phyloP scores from a whole-genome alignment of 805 yeast species.

The Lipomyces japonicus region DNA sequence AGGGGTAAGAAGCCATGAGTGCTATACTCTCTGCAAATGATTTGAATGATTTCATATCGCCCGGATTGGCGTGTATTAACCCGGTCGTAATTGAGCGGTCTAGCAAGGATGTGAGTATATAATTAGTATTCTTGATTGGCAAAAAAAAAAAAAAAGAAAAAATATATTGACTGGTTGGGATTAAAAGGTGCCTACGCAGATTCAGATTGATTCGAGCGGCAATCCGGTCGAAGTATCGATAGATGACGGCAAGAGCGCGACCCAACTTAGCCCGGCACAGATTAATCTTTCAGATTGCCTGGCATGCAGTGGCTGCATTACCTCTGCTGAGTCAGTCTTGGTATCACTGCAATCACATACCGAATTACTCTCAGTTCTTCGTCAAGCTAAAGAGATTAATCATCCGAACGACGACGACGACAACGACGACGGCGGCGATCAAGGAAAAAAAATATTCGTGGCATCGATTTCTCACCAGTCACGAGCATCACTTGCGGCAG shows the following conservation, averaged over 20 bases:
- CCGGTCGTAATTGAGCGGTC: conserved; percentile 56
- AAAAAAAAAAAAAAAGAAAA: no score
- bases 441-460: conserved; percentile 49
- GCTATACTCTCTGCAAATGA: conserved; percentile 85
- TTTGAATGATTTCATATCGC: conserved; percentile 88
- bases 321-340: conserved; percentile 93
- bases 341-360: conserved; percentile 87
- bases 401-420: neutral
- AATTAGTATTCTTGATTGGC: neutral
- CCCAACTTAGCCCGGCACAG: conserved; percentile 65
- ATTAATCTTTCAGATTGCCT: conserved; percentile 88
- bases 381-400: neutral
- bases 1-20: conserved; percentile 76
- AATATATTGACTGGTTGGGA: no score
- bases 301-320: conserved; percentile 96
- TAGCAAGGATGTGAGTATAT: conserved; percentile 6
- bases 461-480: conserved; percentile 83
- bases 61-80: conserved; percentile 91
- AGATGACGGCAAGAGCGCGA: conserved; percentile 37
- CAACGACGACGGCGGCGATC: conserved; percentile 14
- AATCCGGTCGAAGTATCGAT: conserved; percentile 65
- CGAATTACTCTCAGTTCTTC: conserved; percentile 49
- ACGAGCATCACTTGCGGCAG: conserved; percentile 74
- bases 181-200: conserved; percentile 40
- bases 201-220: conserved; percentile 57